Percentiles rank a stretch among this genome's conserved stretches.
Conservation (phyloP, 768 basidiomycete species). For the Termitomyces sp. region DNA sequence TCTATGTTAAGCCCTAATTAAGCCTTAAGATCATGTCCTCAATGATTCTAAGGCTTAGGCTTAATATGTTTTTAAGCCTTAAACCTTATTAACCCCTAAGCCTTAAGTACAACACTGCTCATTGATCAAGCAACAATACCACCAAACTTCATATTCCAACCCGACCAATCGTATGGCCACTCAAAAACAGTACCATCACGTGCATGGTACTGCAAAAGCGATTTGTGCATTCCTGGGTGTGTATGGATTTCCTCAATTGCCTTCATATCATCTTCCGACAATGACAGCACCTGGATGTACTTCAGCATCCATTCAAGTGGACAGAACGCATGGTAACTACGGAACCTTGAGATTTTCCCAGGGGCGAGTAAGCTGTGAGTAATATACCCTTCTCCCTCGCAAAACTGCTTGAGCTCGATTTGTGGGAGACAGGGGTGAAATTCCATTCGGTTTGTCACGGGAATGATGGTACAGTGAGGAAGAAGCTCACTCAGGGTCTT, state of each 20-base stretch:
- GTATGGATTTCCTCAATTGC: constrained; percentile 36
- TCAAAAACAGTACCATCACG: constrained; percentile 32
- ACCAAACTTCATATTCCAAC: constrained; percentile 35
- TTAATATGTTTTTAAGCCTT: too few relatives aligned
- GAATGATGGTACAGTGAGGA: constrained; percentile 40
- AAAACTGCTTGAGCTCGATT: constrained; percentile 43
- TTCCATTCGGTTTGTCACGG: constrained; percentile 55
- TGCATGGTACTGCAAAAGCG: constrained; percentile 20
- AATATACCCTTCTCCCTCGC: constrained; percentile 44
- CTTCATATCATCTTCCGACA: constrained; percentile 35
- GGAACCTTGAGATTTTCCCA: constrained; percentile 43
- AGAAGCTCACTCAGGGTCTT: constrained; percentile 38
- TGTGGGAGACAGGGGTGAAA: constrained; percentile 56
- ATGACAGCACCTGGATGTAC: constrained; percentile 27
- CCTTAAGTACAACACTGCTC: too few relatives aligned
- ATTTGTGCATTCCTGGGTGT: constrained; percentile 36
- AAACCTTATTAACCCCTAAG: too few relatives aligned
- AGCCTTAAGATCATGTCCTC: too few relatives aligned
- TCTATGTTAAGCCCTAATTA: too few relatives aligned
- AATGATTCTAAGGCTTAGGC: too few relatives aligned
- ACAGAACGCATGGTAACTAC: not conserved
- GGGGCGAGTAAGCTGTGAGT: constrained; percentile 46
- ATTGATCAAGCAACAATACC: constrained; percentile 20
- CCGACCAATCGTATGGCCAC: constrained; percentile 42
- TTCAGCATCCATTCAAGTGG: constrained; percentile 9